Evolutionary conservation across 2,329 filamentous ascomycete species (phyloP), one percentile per base, ranked within the genome.

Genomic region (Colletotrichum chrysophilum): DNA sequence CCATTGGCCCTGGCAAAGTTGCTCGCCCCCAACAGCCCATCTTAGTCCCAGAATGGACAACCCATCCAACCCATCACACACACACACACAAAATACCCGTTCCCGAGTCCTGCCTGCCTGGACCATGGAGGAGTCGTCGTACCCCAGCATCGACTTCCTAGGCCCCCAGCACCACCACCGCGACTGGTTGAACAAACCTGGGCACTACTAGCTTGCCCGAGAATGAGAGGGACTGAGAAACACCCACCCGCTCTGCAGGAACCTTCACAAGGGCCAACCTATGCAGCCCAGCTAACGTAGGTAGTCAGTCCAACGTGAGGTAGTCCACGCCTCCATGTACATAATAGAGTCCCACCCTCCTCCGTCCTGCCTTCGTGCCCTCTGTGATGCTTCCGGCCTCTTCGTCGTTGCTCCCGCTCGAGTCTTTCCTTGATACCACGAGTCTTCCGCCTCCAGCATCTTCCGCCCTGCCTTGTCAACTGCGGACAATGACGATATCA

Each of bases 381-480:
- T 75, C 70, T 69, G 48, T 56, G 32, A 38, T 66, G 64, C 36
- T 73, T 76, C 70, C 36, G 65, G 70, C 21, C 60, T 52, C 64
- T 52, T 72, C 24, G 74, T 76, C 36, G 64, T 69, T 69, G 70
- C 58, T 76, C 30, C 48, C 60, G 65, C 74, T 76, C 70, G 70
- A 73, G 74, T 74, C 74, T 76, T 48, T 76, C 74, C 64, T 76
- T 76, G 74, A 76, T 74, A 73, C 70, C 74, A 73, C 70, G 74
- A 76, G 65, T 74, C 24, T 32, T 36, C 30, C 66, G 69, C 69
- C 13, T 38, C 55, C 16, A 65, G 12, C 67, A 68, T 34, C 24
- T 38, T 21, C 52, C 61, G 69, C 38, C 62, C 52, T 72, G 70
- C 26, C 70, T 34, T 21, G 43, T 21, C 28, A 65, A 58, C 21